Conservation (phyloP, 1,284 basidiomycete genomes). For the Mycena sp. region DNA sequence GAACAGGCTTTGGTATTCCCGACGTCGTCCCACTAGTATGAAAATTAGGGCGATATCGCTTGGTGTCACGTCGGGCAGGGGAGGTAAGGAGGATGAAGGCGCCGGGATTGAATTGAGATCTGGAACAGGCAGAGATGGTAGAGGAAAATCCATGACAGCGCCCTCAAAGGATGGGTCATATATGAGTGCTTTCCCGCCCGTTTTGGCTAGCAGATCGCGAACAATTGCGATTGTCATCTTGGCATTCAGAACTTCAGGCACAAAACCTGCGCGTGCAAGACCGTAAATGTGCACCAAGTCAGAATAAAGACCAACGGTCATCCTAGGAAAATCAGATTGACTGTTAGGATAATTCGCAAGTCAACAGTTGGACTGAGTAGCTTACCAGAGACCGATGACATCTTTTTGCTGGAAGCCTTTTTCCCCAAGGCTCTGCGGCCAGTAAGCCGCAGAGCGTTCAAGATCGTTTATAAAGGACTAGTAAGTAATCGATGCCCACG, state of each 20-base stretch:
- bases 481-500: slow-evolving; percentile 29
- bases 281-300: slow-evolving; percentile 41
- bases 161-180: slow-evolving; percentile 31
- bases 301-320: slow-evolving; percentile 35
- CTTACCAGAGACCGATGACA: slow-evolving; percentile 29
- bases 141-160: neutral
- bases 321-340: slow-evolving; percentile 34
- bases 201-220: slow-evolving; percentile 31
- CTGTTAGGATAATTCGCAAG: neutral
- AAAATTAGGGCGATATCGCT: slow-evolving; percentile 41
- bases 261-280: slow-evolving; percentile 38
- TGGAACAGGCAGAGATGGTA: slow-evolving; percentile 23
- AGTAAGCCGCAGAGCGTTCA: slow-evolving; percentile 18
- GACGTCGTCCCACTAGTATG: slow-evolving; percentile 45
- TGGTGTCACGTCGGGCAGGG: slow-evolving; percentile 22
- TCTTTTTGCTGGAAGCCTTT: slow-evolving; percentile 19
- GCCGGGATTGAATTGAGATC: slow-evolving; percentile 5
- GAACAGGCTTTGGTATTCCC: slow-evolving; percentile 42
- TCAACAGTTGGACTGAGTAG: neutral
- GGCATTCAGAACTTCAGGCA: slow-evolving; percentile 40
- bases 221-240: slow-evolving; percentile 30
- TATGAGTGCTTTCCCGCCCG: slow-evolving; percentile 34
- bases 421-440: slow-evolving; percentile 5
- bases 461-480: slow-evolving; percentile 22
- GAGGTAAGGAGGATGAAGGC: slow-evolving; percentile 3